Percentiles rank a stretch among this genome's conserved stretches.
Evolutionary conservation across 2,329 filamentous ascomycete species (phyloP).

Genomic region (Verticillium isaacii): DNA sequence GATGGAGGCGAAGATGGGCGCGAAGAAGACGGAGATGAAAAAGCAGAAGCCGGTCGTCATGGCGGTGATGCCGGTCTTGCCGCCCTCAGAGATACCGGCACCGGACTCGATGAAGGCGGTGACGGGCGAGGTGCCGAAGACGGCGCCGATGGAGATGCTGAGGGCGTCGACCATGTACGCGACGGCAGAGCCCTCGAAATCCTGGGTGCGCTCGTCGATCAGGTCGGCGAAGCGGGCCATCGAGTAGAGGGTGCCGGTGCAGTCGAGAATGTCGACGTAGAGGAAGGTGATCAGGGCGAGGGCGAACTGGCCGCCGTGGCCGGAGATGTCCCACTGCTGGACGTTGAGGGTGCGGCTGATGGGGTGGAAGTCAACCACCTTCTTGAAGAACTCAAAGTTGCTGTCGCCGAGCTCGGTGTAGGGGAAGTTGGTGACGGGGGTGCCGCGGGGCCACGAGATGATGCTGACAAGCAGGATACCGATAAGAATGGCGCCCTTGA

Average conservation of each 20-base stretch:
- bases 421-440: constrained; percentile 76
- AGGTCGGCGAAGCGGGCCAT: constrained; percentile 82
- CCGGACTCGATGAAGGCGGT: constrained; percentile 88
- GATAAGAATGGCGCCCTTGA: constrained; percentile 81
- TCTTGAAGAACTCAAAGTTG: constrained; percentile 80
- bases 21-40: constrained; percentile 84
- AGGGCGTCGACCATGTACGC: constrained; percentile 83
- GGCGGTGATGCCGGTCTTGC: constrained; percentile 78
- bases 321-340: constrained; percentile 67
- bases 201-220: constrained; percentile 76
- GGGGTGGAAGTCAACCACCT: constrained; percentile 78
- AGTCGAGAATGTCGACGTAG: constrained; percentile 86
- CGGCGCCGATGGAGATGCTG: constrained; percentile 70
- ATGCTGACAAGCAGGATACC: constrained; percentile 81
- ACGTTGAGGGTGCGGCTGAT: constrained; percentile 66
- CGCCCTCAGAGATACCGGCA: constrained; percentile 83
- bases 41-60: constrained; percentile 77
- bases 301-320: constrained; percentile 70
- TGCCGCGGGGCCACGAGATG: constrained; percentile 80
- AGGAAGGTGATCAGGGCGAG: constrained; percentile 84
- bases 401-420: constrained; percentile 63
- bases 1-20: constrained; percentile 84
- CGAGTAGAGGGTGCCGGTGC: constrained; percentile 80
- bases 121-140: constrained; percentile 75
- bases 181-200: constrained; percentile 80